Conservation (phyloP, 2,329 filamentous ascomycete genomes). For the Colletotrichum costaricense region DNA sequence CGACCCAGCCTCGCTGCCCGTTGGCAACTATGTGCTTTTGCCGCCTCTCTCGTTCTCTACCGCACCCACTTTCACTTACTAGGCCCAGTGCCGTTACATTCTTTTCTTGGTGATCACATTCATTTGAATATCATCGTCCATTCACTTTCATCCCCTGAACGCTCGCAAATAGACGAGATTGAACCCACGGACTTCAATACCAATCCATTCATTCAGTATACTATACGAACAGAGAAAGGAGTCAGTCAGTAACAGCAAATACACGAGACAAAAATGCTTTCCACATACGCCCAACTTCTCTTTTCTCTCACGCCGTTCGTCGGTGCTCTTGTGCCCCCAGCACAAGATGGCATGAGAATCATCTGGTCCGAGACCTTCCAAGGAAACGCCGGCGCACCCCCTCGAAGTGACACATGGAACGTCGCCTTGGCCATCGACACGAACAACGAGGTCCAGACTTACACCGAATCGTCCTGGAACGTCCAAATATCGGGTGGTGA, state of each 20-base stretch:
- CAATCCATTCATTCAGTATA: neutral
- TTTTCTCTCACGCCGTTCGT: constrained; percentile 40
- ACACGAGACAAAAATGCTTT: constrained; percentile 1
- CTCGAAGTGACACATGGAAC: constrained; percentile 55
- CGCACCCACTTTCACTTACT: constrained; percentile 5
- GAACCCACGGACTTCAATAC: neutral
- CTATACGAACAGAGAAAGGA: neutral
- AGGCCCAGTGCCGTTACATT: constrained; percentile 29
- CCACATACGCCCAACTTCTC: neutral
- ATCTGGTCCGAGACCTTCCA: constrained; percentile 59
- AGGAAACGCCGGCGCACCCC: constrained; percentile 50
- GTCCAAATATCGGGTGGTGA: constrained; percentile 61
- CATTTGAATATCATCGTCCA: constrained; percentile 5
- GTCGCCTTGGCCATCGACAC: constrained; percentile 53
- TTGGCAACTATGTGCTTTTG: neutral
- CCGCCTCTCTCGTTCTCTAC: constrained; percentile 11
- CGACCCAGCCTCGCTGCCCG: neutral
- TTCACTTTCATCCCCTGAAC: constrained; percentile 5
- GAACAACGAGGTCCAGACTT: constrained; percentile 65
- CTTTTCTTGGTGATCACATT: constrained; percentile 29
- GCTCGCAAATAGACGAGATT: neutral
- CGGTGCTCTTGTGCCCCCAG: constrained; percentile 51
- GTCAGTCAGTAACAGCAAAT: neutral
- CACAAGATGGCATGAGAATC: constrained; percentile 52
- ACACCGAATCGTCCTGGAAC: constrained; percentile 58